Percentiles rank a stretch among this genome's conserved stretches.
phyloP scores from a whole-genome alignment of 352 stramenopile species.

The Thalassiosira sp. region DNA sequence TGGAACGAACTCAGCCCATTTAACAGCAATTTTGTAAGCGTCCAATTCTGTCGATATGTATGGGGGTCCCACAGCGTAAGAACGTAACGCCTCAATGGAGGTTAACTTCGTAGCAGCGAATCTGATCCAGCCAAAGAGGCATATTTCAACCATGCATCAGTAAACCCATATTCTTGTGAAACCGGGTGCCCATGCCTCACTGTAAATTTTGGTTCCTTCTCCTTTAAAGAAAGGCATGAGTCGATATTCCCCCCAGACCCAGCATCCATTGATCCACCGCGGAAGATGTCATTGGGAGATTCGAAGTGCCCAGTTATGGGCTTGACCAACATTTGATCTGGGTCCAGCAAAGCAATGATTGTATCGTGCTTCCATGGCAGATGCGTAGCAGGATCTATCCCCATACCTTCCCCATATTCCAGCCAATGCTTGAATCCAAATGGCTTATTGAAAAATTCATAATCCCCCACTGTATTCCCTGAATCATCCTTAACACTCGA shows the following conservation, averaged over 20 bases:
- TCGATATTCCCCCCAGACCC: background rate
- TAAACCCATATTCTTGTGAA: conserved; percentile 80
- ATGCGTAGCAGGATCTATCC: conserved; percentile 12
- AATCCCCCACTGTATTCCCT: conserved; percentile 59
- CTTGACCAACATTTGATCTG: conserved; percentile 81
- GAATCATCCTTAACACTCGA: conserved; percentile 37
- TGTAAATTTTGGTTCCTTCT: conserved; percentile 3
- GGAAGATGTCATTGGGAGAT: conserved; percentile 41
- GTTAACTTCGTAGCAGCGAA: conserved; percentile 43
- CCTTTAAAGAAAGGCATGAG: background rate
- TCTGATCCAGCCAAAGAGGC: conserved; percentile 37
- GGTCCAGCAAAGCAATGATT: conserved; percentile 83
- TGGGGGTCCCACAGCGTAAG: conserved; percentile 77
- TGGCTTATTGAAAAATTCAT: conserved; percentile 86
- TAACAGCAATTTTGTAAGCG: conserved; percentile 64
- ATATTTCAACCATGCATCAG: conserved; percentile 70
- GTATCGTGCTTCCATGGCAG: conserved; percentile 40
- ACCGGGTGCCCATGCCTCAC: conserved; percentile 71
- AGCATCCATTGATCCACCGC: conserved; percentile 19
- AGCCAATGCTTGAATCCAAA: conserved; percentile 83
- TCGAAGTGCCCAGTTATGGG: conserved; percentile 73
- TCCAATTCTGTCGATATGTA: conserved; percentile 73
- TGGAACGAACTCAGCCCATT: conserved; percentile 73
- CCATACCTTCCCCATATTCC: conserved; percentile 61
- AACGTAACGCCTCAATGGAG: conserved; percentile 39